These are phyloP conservation scores for Calamus simplicifolius DNA, from an alignment of 176 grass and related monocot genomes.

Conservation along the genomic window DNA sequence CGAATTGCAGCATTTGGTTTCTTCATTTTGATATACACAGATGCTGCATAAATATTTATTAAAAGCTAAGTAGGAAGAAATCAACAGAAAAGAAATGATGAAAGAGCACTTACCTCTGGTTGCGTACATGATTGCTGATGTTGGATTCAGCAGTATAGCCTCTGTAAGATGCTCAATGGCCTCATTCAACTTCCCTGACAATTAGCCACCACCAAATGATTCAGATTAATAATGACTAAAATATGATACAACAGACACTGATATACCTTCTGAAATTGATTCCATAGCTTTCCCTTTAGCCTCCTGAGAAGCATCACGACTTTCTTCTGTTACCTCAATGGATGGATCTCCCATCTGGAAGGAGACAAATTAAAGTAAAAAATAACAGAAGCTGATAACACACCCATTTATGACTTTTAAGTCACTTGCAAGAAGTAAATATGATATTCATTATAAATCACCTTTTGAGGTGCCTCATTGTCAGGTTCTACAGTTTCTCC, in stretches of 20 bases:
- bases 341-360: constrained; percentile 78
- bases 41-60: constrained; percentile 33
- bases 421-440: background rate
- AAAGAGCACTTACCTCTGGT: constrained; percentile 51
- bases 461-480: constrained; percentile 85
- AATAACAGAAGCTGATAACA: no score
- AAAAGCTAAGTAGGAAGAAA: no score
- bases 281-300: constrained; percentile 76
- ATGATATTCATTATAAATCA: constrained; percentile 7
- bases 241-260: background rate
- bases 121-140: constrained; percentile 94
- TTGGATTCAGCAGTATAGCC: constrained; percentile 74
- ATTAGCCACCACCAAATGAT: background rate
- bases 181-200: constrained; percentile 67
- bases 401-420: no score
- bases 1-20: constrained; percentile 90
- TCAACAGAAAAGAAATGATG: no score
- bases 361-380: constrained; percentile 2
- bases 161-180: constrained; percentile 85
- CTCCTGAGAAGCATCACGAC: constrained; percentile 79
- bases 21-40: constrained; percentile 94
- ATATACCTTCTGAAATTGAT: constrained; percentile 75
- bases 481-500: constrained; percentile 72
- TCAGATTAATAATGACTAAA: background rate
- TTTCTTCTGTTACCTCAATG: constrained; percentile 80